These are phyloP conservation scores for Candida freyschussii DNA, from an alignment of 1,139 yeast species.

Conservation along the genomic window DNA sequence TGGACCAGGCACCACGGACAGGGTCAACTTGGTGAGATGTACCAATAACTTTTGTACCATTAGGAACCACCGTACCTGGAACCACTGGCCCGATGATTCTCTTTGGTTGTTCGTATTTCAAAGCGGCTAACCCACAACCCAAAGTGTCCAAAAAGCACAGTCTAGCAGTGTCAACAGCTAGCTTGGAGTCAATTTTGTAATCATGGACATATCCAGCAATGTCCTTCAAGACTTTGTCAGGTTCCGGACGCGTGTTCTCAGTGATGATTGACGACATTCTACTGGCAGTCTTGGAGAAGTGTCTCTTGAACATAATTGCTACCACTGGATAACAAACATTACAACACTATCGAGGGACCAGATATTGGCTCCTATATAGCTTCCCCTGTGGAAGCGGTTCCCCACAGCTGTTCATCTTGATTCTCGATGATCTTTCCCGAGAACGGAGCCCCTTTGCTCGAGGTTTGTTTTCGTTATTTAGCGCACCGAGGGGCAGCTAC, in stretches of 20 bases:
- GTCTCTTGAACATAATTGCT: conserved; percentile 12
- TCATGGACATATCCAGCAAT: conserved; percentile 49
- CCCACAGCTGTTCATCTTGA: no score
- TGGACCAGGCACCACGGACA: conserved; percentile 51
- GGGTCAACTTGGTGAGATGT: conserved; percentile 49
- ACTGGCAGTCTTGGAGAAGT: conserved; percentile 6
- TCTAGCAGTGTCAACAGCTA: conserved; percentile 50
- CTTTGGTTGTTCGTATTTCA: conserved; percentile 47
- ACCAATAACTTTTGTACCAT: conserved; percentile 51
- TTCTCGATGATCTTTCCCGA: no score
- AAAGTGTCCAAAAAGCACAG: conserved; percentile 50
- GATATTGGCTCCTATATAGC: no score
- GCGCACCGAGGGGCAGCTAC: no score
- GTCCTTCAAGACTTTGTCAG: conserved; percentile 44
- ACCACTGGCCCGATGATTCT: conserved; percentile 49
- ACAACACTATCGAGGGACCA: no score
- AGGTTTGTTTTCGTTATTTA: no score
- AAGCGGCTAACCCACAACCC: conserved; percentile 59
- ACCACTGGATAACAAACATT: no score
- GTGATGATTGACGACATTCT: conserved; percentile 29
- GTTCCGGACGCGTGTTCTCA: conserved; percentile 43
- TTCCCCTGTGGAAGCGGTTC: no score
- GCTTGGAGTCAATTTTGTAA: conserved; percentile 39
- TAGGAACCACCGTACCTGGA: conserved; percentile 49
- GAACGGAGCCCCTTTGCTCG: no score